Evolutionary conservation across 2,329 filamentous ascomycete genomes (phyloP).

Genomic region (Aspergillus sp.): DNA sequence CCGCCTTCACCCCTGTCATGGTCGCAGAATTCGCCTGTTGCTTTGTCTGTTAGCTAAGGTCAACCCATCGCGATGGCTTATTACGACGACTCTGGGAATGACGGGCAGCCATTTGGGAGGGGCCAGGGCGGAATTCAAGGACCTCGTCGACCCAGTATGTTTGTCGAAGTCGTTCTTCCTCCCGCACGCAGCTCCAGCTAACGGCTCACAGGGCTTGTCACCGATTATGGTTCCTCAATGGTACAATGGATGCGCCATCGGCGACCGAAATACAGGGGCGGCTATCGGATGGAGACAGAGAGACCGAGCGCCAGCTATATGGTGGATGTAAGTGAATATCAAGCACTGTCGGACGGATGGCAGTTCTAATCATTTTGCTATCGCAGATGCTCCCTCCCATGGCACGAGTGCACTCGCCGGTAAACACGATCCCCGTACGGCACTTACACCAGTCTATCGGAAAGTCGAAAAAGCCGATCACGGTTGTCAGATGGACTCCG

Average conservation of each 20-base stretch:
- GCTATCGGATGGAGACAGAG: conserved; percentile 72
- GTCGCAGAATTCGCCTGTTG: conserved; percentile 14
- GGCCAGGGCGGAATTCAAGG: conserved; percentile 34
- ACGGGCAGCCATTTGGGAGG: conserved; percentile 31
- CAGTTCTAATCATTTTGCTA: conserved; percentile 5
- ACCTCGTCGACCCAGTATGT: conserved; percentile 43
- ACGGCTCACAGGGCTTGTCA: conserved; percentile 69
- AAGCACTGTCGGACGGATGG: background rate
- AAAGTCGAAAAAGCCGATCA: conserved; percentile 96
- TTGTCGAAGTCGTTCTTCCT: background rate
- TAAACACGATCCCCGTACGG: conserved; percentile 87
- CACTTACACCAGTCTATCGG: conserved; percentile 97
- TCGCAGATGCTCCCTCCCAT: conserved; percentile 80
- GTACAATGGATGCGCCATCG: conserved; percentile 89
- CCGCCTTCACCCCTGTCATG: conserved; percentile 17
- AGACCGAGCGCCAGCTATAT: conserved; percentile 86
- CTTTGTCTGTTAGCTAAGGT: conserved; percentile 9
- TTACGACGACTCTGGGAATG: conserved; percentile 40
- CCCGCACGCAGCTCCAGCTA: conserved; percentile 15
- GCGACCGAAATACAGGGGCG: conserved; percentile 70
- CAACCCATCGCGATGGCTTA: conserved; percentile 32
- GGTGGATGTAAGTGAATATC: conserved; percentile 67
- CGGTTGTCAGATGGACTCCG: conserved; percentile 95
- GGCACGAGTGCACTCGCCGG: conserved; percentile 70
- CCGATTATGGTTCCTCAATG: conserved; percentile 87